phyloP scores from a whole-genome alignment of 805 yeast species.

The Starmerella vaccinii region DNA sequence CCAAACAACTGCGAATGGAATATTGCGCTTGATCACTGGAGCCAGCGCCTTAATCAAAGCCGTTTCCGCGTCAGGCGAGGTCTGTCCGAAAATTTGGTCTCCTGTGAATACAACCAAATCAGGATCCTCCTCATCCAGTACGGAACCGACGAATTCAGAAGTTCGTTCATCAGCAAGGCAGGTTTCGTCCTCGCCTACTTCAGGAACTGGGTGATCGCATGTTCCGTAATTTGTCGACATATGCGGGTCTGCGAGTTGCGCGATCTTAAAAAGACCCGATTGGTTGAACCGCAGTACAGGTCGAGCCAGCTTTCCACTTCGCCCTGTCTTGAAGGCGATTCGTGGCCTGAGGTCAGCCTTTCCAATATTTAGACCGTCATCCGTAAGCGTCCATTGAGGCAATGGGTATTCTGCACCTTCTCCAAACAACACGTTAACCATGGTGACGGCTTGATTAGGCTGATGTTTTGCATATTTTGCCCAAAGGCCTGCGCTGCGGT shows the following conservation, averaged over 20 bases:
- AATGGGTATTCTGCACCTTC: constrained; percentile 67
- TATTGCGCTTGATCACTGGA: constrained; percentile 54
- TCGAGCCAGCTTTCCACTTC: constrained; percentile 6
- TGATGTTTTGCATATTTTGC: constrained; percentile 40
- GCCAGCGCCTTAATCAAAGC: constrained; percentile 65
- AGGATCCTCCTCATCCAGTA: constrained; percentile 67
- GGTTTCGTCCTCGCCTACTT: constrained; percentile 26
- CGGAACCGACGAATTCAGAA: constrained; percentile 45
- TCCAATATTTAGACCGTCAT: constrained; percentile 23
- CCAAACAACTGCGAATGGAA: constrained; percentile 77
- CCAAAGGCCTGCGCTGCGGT: constrained; percentile 46
- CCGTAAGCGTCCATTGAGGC: constrained; percentile 48
- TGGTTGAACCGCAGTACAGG: constrained; percentile 21
- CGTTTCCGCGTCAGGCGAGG: constrained; percentile 70
- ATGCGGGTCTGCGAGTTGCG: constrained; percentile 88
- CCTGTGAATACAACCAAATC: constrained; percentile 82
- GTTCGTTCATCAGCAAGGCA: constrained; percentile 80
- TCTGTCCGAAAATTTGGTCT: constrained; percentile 79
- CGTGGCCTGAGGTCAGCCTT: constrained; percentile 24
- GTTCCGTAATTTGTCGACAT: constrained; percentile 72
- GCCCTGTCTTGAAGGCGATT: constrained; percentile 25
- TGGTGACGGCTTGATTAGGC: constrained; percentile 38
- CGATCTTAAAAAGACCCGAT: constrained; percentile 54
- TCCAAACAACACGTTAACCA: constrained; percentile 63
- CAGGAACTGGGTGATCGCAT: constrained; percentile 50